Percentiles rank a stretch among this genome's conserved stretches.
These are phyloP conservation scores for Dentipellis sp. DNA, from an alignment of 768 basidiomycete species.

Conservation along the genomic window DNA sequence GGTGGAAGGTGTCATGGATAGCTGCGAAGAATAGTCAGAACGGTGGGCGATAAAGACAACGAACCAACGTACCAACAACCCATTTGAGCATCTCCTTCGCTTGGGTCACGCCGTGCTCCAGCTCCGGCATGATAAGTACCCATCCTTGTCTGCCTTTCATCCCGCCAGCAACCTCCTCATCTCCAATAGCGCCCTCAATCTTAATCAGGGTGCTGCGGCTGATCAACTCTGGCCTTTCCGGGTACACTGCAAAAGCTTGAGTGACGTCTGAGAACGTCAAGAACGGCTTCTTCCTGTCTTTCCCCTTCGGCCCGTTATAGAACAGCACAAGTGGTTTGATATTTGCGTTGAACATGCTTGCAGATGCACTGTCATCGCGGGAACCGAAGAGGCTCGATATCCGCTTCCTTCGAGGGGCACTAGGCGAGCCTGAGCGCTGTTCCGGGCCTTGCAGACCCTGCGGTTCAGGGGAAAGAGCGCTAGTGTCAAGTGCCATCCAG, in stretches of 20 bases:
- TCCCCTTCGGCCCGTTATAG: conserved; percentile 54
- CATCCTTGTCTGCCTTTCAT: conserved; percentile 75
- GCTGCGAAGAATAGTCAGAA: conserved; percentile 31
- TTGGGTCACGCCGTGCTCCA: conserved; percentile 50
- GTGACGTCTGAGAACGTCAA: conserved; percentile 62
- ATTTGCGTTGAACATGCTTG: conserved; percentile 16
- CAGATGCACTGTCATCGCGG: conserved; percentile 29
- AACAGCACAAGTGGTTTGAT: conserved; percentile 41
- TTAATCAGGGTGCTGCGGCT: conserved; percentile 86
- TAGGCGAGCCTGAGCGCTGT: conserved; percentile 17
- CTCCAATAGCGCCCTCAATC: conserved; percentile 75
- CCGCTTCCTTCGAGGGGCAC: conserved; percentile 34
- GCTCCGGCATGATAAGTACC: conserved; percentile 86
- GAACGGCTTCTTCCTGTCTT: conserved; percentile 64
- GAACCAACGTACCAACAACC: conserved; percentile 60
- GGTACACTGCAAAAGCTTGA: conserved; percentile 92
- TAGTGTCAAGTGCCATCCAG: conserved; percentile 47
- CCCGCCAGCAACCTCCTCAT: conserved; percentile 57
- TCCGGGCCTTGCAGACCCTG: conserved; percentile 16
- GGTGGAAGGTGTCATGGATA: conserved; percentile 76
- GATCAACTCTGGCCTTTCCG: conserved; percentile 90
- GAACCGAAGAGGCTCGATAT: conserved; percentile 59
- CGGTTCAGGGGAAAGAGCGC: conserved; percentile 20
- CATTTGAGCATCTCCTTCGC: conserved; percentile 85
- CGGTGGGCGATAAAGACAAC: background rate